These are phyloP conservation scores for Boletus coccyginus DNA, from an alignment of 768 basidiomycete genomes.

Conservation along the genomic window DNA sequence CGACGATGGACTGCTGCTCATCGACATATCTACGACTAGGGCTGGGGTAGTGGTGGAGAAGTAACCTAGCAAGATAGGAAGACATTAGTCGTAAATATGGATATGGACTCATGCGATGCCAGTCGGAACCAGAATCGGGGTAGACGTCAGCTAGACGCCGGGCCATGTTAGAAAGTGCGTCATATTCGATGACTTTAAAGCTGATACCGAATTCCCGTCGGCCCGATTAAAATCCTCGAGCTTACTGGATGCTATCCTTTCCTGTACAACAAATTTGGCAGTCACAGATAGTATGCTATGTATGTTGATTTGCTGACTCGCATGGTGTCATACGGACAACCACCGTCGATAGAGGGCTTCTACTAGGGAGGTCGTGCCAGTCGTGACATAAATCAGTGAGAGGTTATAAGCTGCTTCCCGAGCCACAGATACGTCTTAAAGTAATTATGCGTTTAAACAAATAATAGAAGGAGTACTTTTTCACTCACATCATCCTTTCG, in stretches of 20 bases:
- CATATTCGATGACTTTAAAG: not conserved
- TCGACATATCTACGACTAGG: not conserved
- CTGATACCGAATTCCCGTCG: not conserved
- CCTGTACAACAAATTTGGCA: not conserved
- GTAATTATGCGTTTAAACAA: not conserved
- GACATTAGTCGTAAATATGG: not conserved
- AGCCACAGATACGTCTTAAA: constrained; percentile 10
- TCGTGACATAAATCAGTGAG: constrained; percentile 75
- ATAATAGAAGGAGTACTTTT: too few relatives aligned
- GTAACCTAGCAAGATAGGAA: not conserved
- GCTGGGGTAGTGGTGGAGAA: not conserved
- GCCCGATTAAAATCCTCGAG: not conserved
- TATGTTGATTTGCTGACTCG: not conserved
- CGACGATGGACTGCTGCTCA: not conserved
- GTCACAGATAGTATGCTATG: not conserved
- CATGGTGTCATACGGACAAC: constrained; percentile 63
- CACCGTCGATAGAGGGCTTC: constrained; percentile 71
- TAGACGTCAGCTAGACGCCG: not conserved
- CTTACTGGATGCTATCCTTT: not conserved
- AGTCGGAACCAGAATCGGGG: constrained; percentile 3
- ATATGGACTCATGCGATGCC: not conserved
- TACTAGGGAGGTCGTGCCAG: constrained; percentile 71
- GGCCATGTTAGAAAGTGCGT: not conserved
- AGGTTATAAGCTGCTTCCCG: constrained; percentile 48
- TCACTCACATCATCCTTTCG: constrained; percentile 1